Conservation (phyloP, 257 asterid genomes). For the Solanum etuberosum region DNA sequence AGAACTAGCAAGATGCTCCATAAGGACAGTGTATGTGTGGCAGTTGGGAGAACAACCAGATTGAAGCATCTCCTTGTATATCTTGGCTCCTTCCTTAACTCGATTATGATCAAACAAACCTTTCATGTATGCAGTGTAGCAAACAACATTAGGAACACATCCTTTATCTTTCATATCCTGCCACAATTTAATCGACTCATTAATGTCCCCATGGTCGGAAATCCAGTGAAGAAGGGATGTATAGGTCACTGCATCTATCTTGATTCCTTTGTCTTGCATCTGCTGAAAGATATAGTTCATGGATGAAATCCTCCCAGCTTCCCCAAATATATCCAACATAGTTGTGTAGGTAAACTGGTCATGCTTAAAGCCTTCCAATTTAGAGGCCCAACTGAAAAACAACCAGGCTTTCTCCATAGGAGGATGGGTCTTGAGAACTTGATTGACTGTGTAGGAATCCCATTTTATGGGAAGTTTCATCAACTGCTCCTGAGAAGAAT, state of each 20-base stretch:
- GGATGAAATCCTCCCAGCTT: slow-evolving; percentile 66
- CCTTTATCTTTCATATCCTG: slow-evolving; percentile 64
- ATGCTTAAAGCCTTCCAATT: slow-evolving; percentile 51
- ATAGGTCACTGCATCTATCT: slow-evolving; percentile 69
- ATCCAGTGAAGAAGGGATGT: slow-evolving; percentile 83
- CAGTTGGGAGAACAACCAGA: slow-evolving; percentile 68
- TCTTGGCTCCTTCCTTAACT: slow-evolving; percentile 44
- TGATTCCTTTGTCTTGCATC: slow-evolving; percentile 69
- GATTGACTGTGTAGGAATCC: slow-evolving; percentile 86
- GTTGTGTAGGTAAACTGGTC: slow-evolving; percentile 90
- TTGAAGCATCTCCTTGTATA: slow-evolving; percentile 76
- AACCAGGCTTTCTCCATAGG: slow-evolving; percentile 96
- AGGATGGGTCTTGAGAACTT: slow-evolving; percentile 85
- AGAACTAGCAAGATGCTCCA: slow-evolving; percentile 77
- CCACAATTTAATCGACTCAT: slow-evolving; percentile 64
- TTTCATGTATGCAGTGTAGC: slow-evolving; percentile 88
- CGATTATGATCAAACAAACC: slow-evolving; percentile 52
- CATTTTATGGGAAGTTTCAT: slow-evolving; percentile 48
- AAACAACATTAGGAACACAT: slow-evolving; percentile 61
- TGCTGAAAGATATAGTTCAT: slow-evolving; percentile 60
- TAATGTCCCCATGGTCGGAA: slow-evolving; percentile 62
- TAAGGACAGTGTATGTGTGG: slow-evolving; percentile 62
- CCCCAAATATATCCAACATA: slow-evolving; percentile 94
- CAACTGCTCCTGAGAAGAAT: slow-evolving; percentile 57
- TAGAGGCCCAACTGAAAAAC: slow-evolving; percentile 81